A percentile compares a stretch with the other conserved stretches of the same genome.
Conservation (phyloP, 352 stramenopile genomes). For the Phytophthora quininea region DNA sequence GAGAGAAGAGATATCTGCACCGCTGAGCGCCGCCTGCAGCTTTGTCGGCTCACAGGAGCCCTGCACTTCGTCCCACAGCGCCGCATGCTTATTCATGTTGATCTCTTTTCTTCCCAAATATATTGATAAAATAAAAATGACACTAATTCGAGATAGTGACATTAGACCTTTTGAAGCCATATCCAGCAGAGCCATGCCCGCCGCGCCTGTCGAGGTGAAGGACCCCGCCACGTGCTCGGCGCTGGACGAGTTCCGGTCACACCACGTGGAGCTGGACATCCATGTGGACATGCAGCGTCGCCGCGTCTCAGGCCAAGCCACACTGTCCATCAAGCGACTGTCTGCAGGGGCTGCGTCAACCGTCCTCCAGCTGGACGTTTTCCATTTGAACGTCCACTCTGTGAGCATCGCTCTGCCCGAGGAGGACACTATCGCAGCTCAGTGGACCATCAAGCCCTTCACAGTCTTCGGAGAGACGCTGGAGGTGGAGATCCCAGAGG, state of each 20-base stretch:
- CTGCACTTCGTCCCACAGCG: slow-evolving; percentile 78
- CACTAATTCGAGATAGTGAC: too few relatives aligned
- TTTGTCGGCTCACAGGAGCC: slow-evolving; percentile 49
- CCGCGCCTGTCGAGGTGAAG: neutral
- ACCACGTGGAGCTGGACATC: slow-evolving; percentile 56
- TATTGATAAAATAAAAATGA: too few relatives aligned
- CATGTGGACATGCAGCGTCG: slow-evolving; percentile 50
- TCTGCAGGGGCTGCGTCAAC: slow-evolving; percentile 4
- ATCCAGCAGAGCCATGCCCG: neutral
- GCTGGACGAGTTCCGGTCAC: slow-evolving; percentile 54
- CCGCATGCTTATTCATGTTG: slow-evolving; percentile 39
- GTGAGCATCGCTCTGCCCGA: slow-evolving; percentile 35
- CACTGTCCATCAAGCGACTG: slow-evolving; percentile 44
- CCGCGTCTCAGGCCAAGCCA: slow-evolving; percentile 36
- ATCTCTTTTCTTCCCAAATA: neutral
- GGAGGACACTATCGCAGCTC: slow-evolving; percentile 19
- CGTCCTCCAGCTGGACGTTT: slow-evolving; percentile 59
- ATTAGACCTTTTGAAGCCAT: too few relatives aligned
- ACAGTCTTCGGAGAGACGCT: slow-evolving; percentile 68
- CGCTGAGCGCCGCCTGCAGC: slow-evolving; percentile 42
- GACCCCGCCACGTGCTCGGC: slow-evolving; percentile 73
- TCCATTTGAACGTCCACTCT: slow-evolving; percentile 59
- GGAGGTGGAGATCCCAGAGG: slow-evolving; percentile 50
- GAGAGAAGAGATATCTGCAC: slow-evolving; percentile 18
- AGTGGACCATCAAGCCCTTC: slow-evolving; percentile 63